Evolutionary conservation across 2,329 filamentous ascomycete species (phyloP), one percentile per base, ranked within the genome.

Genomic region (Alternaria novae-zelandiae): DNA sequence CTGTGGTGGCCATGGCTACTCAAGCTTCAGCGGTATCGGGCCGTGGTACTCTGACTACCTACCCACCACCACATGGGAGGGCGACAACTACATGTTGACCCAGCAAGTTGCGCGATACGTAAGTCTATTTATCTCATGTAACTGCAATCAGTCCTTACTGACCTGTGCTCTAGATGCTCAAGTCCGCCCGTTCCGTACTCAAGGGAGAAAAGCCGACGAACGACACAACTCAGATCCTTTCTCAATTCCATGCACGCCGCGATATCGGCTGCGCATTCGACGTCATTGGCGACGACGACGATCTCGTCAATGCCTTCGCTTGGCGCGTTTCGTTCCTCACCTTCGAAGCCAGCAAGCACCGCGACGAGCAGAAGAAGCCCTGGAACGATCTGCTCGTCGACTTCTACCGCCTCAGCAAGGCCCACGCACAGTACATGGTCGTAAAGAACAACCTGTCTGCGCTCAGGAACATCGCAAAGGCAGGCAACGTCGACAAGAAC

Each of bases 1-100:
- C 25, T 93, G 90, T 68, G 91, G 91, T 78, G 91, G 91, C 6
- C 91, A 94, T 76, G 91, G 91, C 50, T 94, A 93, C 83, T 89
- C 86, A 58, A 88, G 86, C 72, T 92, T 93, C 82, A 88, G 88
- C 58, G 91, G 91, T n/a, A 92, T 94, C 69, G 91, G 90, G 2
- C 82, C 86, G 17, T 91, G 88, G 86, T 94, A 93, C 72, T 85
- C 90, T 26, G 91, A 94, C 77, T 93, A 93, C 75, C 84, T 93
- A 1, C 90, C 91, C 15, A 91, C 87, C 0, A 81, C 84, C 5
- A 92, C 90, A 10, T 92, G 89, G 89, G 91, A 93, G 77, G 91
- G 91, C 47, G 91, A 93, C 82, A 93, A 92, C 83, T 93, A 91
- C 82, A 93, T 94, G 91, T 83, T 94, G 63, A 92, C 90, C 10